Evolutionary conservation across 2,329 filamentous ascomycete genomes (phyloP).

Genomic region (Fusarium albidum): DNA sequence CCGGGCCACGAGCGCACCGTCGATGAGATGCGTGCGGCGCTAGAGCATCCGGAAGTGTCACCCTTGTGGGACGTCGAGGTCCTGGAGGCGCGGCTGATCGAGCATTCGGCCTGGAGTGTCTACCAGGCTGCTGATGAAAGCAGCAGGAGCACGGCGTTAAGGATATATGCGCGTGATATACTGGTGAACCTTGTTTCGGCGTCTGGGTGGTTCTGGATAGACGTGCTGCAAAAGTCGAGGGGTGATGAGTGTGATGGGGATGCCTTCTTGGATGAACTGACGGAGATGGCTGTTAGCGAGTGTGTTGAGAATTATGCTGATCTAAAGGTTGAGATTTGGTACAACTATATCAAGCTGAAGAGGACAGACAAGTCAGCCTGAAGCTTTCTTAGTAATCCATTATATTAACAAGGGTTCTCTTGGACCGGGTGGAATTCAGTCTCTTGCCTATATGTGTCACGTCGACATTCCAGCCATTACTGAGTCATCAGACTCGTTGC

Average conservation of each 20-base stretch:
- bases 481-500: too few species aligned
- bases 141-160: background rate
- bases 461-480: too few species aligned
- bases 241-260: background rate
- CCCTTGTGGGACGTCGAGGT: constrained; percentile 6
- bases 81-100: background rate
- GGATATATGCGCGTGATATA: background rate
- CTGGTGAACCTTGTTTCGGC: background rate
- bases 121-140: background rate
- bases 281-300: background rate
- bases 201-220: constrained; percentile 9
- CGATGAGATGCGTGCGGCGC: background rate
- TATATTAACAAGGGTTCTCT: too few species aligned
- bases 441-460: too few species aligned
- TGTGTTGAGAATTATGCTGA: background rate
- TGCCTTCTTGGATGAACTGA: background rate
- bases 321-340: constrained; percentile 16
- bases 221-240: constrained; percentile 5
- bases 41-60: background rate
- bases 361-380: background rate
- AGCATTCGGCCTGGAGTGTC: background rate
- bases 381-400: too few species aligned
- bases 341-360: background rate
- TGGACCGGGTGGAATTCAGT: too few species aligned
- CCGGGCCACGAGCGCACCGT: constrained; percentile 4